phyloP scores from a whole-genome alignment of 805 yeast species.

The Candida ipomoeae region DNA sequence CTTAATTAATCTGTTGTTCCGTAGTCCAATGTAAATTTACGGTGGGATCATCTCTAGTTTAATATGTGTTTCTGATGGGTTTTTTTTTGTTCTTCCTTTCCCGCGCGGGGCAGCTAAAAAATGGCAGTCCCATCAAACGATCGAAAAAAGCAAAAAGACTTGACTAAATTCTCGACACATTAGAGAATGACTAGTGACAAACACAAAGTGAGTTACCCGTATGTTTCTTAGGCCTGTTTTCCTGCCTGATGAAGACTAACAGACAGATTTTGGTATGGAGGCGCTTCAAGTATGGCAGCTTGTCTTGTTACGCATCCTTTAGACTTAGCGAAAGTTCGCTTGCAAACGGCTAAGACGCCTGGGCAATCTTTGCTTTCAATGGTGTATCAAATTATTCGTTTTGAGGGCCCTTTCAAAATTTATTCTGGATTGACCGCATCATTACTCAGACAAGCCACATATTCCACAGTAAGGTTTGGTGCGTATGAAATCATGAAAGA shows the following conservation, averaged over 20 bases:
- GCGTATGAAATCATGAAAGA: slow-evolving; percentile 77
- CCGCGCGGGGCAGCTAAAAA: slow-evolving; percentile 4
- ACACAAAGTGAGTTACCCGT: slow-evolving; percentile 20
- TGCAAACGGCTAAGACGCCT: slow-evolving; percentile 71
- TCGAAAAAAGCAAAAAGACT: background rate
- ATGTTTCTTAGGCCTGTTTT: slow-evolving; percentile 6
- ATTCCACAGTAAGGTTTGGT: slow-evolving; percentile 83
- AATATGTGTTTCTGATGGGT: background rate
- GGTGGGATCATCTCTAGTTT: background rate
- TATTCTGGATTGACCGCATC: slow-evolving; percentile 84
- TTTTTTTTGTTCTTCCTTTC: background rate
- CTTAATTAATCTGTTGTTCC: no score
- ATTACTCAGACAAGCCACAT: slow-evolving; percentile 79
- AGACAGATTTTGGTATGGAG: slow-evolving; percentile 57
- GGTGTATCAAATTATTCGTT: slow-evolving; percentile 53
- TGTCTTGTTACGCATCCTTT: slow-evolving; percentile 74
- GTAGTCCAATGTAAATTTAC: no score
- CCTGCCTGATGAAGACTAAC: slow-evolving; percentile 5
- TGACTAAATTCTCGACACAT: background rate
- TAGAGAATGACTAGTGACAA: slow-evolving; percentile 13
- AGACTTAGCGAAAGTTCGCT: slow-evolving; percentile 80
- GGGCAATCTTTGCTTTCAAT: slow-evolving; percentile 62
- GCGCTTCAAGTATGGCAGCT: slow-evolving; percentile 66
- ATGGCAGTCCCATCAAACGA: background rate
- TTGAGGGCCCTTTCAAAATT: slow-evolving; percentile 66